Evolutionary conservation across 2,329 filamentous ascomycete genomes (phyloP).

Genomic region (Cryphonectria carpinicola): DNA sequence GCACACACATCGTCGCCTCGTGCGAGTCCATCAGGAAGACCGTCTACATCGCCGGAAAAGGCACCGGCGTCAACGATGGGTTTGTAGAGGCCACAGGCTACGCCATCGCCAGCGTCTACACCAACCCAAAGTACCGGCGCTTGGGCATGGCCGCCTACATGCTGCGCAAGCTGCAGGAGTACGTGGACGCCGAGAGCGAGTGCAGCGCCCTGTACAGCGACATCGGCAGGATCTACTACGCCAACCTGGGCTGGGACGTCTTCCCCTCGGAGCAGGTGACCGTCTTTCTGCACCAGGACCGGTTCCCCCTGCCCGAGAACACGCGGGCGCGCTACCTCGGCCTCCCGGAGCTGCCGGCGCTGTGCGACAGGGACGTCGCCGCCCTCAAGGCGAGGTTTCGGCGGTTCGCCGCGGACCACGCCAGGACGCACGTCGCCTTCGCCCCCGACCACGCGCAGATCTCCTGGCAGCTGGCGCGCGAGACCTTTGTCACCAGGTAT

Average conservation of each 20-base stretch:
- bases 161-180: conserved; percentile 38
- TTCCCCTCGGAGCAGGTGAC: conserved; percentile 40
- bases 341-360: conserved; percentile 32
- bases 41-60: conserved; percentile 35
- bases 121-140: conserved; percentile 39
- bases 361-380: conserved; percentile 36
- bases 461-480: conserved; percentile 40
- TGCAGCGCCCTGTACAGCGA: conserved; percentile 44
- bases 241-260: conserved; percentile 41
- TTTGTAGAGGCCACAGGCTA: conserved; percentile 36
- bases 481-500: conserved; percentile 35
- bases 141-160: conserved; percentile 43
- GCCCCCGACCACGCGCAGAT: conserved; percentile 37
- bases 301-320: conserved; percentile 31
- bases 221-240: conserved; percentile 39
- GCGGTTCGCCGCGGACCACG: conserved; percentile 31
- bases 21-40: conserved; percentile 38
- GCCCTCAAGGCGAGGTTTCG: conserved; percentile 35
- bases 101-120: conserved; percentile 42
- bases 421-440: conserved; percentile 40
- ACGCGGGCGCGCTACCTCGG: conserved; percentile 33
- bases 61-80: conserved; percentile 30
- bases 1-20: conserved; percentile 39
- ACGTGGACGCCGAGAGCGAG: conserved; percentile 40
- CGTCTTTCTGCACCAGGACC: conserved; percentile 35